A percentile compares a stretch with the other conserved stretches of the same genome.
These are phyloP conservation scores for Phytophthora pini DNA, from an alignment of 352 stramenopile species.

Conservation along the genomic window DNA sequence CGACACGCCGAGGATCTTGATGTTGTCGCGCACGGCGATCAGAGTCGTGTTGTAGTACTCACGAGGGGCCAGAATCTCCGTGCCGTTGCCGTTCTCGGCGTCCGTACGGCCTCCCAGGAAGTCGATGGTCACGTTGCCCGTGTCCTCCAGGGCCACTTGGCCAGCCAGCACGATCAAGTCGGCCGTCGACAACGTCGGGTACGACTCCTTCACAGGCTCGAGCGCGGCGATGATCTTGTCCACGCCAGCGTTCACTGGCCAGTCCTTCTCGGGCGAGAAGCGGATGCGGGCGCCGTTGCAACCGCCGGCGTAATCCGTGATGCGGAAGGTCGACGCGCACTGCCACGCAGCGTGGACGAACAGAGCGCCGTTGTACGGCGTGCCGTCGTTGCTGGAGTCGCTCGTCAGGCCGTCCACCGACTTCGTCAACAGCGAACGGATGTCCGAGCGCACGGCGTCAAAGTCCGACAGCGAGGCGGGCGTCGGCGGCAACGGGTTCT, in stretches of 20 bases:
- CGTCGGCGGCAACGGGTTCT: conserved; percentile 54
- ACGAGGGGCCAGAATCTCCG: conserved; percentile 89
- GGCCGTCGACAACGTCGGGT: conserved; percentile 88
- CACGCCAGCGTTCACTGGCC: conserved; percentile 31
- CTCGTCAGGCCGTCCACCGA: conserved; percentile 33
- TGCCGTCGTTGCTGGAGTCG: conserved; percentile 34
- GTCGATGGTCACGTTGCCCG: conserved; percentile 22
- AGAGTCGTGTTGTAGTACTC: conserved; percentile 79
- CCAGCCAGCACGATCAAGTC: conserved; percentile 93
- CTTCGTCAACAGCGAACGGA: conserved; percentile 38
- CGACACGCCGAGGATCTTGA: conserved; percentile 92
- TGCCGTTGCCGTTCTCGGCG: conserved; percentile 69
- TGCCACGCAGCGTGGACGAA: conserved; percentile 91
- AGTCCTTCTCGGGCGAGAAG: conserved; percentile 81
- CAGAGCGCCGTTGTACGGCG: conserved; percentile 41
- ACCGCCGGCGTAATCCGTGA: conserved; percentile 76
- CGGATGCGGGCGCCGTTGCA: conserved; percentile 89
- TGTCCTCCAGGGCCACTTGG: conserved; percentile 43
- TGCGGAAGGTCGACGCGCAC: conserved; percentile 85
- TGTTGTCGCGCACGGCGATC: conserved; percentile 91
- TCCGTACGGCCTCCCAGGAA: conserved; percentile 61
- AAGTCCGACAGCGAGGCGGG: conserved; percentile 39
- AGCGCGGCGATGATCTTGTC: conserved; percentile 76
- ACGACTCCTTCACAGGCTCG: conserved; percentile 89
- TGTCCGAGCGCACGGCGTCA: conserved; percentile 33